Base-by-base conservation (phyloP, 371 early-diverging fungal genomes). In the Syncephalis plumigaleata region DNA sequence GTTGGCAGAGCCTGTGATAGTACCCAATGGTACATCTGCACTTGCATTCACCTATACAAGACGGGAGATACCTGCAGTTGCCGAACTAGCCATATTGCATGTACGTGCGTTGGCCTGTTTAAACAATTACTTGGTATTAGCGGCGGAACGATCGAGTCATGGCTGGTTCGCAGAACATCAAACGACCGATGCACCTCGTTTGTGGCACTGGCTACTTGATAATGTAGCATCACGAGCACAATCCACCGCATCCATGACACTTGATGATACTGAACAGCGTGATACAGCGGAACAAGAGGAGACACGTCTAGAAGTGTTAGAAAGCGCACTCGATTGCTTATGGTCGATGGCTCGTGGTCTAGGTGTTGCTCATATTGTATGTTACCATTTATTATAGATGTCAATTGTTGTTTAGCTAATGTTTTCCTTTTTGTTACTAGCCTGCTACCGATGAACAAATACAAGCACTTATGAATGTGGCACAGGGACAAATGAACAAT, bases 301-400 rank as follows among this genome's bases (percentile, higher is more conserved):
- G n/a, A n/a, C 16, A 23, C 42, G 23, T 11, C 15, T 11, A 18
- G 39, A 58, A 3, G 72, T 75, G 17, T 52, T 82, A 27, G 83
- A 81, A 49, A 64, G 68, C 9, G 64, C 73, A 37, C 64, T 82
- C n/a, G 75, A 79, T 3, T 80, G 81, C 52, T 54, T 82, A 40
- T 84, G 82, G 82, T 70, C 76, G 3, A 55, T 84, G 37, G 78
- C 79, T 1, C 77, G 82, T 51, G 76, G 81, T 17, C 60, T 73
- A 23, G 66, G 68, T 15, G 68, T 70, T 18, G 44, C 68, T 27
- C 75, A 20, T n/a, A 38, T 1, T 40, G 26, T 20, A 42, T 24
- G 13, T 22, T n/a, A n/a, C n/a, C n/a, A n/a, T n/a, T n/a, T n/a
- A n/a, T n/a, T n/a, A n/a, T n/a, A n/a, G n/a, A n/a, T n/a, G n/a